Percentiles rank a stretch among this genome's conserved stretches.
These are phyloP conservation scores for Infundibulicybe gibba DNA, from an alignment of 768 basidiomycete species.

Conservation along the genomic window DNA sequence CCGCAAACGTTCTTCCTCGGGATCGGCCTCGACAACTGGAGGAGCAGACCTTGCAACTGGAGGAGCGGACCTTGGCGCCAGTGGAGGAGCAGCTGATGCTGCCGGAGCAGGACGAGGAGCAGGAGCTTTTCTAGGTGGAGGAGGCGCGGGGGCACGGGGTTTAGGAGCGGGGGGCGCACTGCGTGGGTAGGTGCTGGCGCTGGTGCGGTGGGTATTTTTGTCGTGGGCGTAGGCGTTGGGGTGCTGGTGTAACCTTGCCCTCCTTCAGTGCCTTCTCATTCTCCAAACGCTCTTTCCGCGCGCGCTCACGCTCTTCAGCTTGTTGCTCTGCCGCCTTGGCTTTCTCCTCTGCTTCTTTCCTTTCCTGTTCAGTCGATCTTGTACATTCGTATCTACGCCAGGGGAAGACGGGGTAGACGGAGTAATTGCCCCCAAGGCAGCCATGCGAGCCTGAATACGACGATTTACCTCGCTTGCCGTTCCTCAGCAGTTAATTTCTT, in stretches of 20 bases:
- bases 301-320: slow-evolving; percentile 74
- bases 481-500: slow-evolving; percentile 87
- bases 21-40: neutral
- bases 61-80: slow-evolving; percentile 50
- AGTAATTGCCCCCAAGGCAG: slow-evolving; percentile 72
- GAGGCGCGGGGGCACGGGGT: slow-evolving; percentile 36
- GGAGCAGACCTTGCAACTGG: slow-evolving; percentile 56
- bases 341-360: slow-evolving; percentile 89
- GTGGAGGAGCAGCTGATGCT: slow-evolving; percentile 12
- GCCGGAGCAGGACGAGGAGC: slow-evolving; percentile 19
- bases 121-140: slow-evolving; percentile 21
- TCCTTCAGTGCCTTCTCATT: slow-evolving; percentile 66
- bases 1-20: slow-evolving; percentile 39
- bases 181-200: slow-evolving; percentile 32
- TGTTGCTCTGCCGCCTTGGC: slow-evolving; percentile 73
- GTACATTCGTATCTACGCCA: slow-evolving; percentile 71
- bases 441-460: slow-evolving; percentile 81
- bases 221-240: slow-evolving; percentile 21
- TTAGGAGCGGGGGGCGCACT: slow-evolving; percentile 24
- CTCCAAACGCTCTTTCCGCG: slow-evolving; percentile 70
- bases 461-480: slow-evolving; percentile 80
- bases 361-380: slow-evolving; percentile 85
- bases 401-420: slow-evolving; percentile 41
- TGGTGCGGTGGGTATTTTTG: slow-evolving; percentile 12
- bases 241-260: slow-evolving; percentile 30